Evolutionary conservation across 1,139 yeast genomes (phyloP), one percentile per base, ranked within the genome.

Genomic region (Tardiomyces blankii): DNA sequence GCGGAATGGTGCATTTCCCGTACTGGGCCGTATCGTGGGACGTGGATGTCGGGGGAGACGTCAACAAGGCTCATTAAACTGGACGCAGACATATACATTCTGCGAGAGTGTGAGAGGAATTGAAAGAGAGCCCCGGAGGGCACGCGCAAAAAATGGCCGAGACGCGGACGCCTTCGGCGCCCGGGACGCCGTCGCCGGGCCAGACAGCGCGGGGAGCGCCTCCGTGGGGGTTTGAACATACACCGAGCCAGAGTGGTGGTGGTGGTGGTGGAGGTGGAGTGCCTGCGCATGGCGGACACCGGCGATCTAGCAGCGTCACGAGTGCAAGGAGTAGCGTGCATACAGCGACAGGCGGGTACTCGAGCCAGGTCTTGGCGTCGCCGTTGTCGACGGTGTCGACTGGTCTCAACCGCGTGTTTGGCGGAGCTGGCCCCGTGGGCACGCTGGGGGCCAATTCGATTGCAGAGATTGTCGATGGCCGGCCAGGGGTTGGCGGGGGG

Each of bases 401-500:
- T 4, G 35, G 35, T 3, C 35, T 30, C 9, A 30, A 30, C 9
- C n/a, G 35, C 5, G 35, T 30, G 9, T 30, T 30, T 30, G 35
- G 35, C 35, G 16, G 35, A 5, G 35, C n/a, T 5, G 16, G 16
- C n/a, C 13, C 83, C 12, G 87, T 48, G 14, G 50, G 55, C 27
- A 45, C 89, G 0, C 64, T 84, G 53, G 93, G 93, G 0, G 82
- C 86, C 47, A 85, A 84, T 59, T 81, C 94, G 8, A 80, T 87
- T 42, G 83, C 75, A 14, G 35, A 30, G 16, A 30, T 30, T 30
- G 57, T 93, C 83, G 56, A 66, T 83, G 49, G 80, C 86, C 0
- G 74, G 78, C 42, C 54, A 53, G 19, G 33, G 38, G 11, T 40
- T 16, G n/a, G 45, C 80, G 75, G 40, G 74, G 82, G 79, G 54